Conservation (phyloP, 768 basidiomycete genomes). For the Sporobolomyces phaffii region DNA sequence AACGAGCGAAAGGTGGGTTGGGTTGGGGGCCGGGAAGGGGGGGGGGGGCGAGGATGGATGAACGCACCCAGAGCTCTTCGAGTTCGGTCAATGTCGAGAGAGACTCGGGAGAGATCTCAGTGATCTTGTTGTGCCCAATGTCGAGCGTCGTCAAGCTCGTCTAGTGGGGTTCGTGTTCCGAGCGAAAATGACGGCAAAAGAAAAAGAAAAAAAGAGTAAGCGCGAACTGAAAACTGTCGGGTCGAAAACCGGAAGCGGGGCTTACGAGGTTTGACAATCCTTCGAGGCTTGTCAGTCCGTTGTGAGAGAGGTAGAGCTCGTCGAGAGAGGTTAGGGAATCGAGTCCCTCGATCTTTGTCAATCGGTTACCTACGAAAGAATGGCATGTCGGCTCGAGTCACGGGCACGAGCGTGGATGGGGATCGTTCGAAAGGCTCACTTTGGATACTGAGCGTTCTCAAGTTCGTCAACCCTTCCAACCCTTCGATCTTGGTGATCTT, state of each 20-base stretch:
- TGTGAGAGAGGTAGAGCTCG: conserved; percentile 89
- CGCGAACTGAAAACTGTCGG: too few species aligned
- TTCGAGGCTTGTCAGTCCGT: conserved; percentile 75
- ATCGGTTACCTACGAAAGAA: conserved; percentile 62
- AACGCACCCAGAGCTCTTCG: conserved; percentile 92
- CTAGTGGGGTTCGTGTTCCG: too few species aligned
- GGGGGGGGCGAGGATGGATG: neutral
- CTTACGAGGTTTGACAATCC: conserved; percentile 74
- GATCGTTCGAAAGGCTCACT: neutral
- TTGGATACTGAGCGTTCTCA: conserved; percentile 81
- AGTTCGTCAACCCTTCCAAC: conserved; percentile 60
- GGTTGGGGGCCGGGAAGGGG: neutral
- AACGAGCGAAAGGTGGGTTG: neutral
- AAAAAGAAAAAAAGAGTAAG: neutral
- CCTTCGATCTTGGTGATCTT: conserved; percentile 87
- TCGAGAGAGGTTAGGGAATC: conserved; percentile 68
- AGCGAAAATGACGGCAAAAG: neutral
- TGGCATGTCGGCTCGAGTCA: neutral
- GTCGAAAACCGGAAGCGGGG: neutral
- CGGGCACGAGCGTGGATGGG: too few species aligned
- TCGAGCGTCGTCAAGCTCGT: conserved; percentile 76
- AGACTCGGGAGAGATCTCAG: conserved; percentile 60
- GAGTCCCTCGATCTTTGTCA: conserved; percentile 77
- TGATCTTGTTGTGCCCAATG: conserved; percentile 75
- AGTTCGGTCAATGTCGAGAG: conserved; percentile 66